phyloP scores from a whole-genome alignment of 257 asterid genomes.

The Solanum bukasovii region DNA sequence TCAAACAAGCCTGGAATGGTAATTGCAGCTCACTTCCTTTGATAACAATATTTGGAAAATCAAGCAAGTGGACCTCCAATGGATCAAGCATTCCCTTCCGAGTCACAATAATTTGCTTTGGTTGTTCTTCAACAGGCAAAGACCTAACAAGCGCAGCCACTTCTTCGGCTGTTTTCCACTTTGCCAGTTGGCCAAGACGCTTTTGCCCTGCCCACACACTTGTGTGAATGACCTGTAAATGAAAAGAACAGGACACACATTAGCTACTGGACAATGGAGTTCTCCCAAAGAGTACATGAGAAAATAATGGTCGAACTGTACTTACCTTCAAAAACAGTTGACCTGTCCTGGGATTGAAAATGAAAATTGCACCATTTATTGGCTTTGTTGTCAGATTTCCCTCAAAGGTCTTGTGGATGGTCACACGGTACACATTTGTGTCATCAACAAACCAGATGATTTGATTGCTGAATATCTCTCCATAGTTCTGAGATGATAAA shows the following conservation, averaged over 20 bases:
- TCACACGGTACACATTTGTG: constrained; percentile 95
- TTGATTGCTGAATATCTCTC: constrained; percentile 97
- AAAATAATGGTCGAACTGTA: neutral
- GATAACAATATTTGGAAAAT: constrained; percentile 95
- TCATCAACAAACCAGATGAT: constrained; percentile 99
- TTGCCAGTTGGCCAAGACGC: constrained; percentile 97
- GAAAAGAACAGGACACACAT: neutral
- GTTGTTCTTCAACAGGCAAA: constrained; percentile 96
- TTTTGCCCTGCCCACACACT: constrained; percentile 99
- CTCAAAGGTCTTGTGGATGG: constrained; percentile 95
- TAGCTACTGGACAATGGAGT: neutral
- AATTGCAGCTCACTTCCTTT: constrained; percentile 98
- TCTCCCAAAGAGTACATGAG: neutral
- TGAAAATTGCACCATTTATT: constrained; percentile 94
- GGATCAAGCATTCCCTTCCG: constrained; percentile 99
- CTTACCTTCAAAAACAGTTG: constrained; percentile 84
- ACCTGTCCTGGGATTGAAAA: constrained; percentile 95
- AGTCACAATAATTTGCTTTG: constrained; percentile 93
- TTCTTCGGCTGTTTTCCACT: constrained; percentile 99
- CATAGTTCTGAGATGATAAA: constrained; percentile 94
- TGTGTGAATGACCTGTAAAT: constrained; percentile 85
- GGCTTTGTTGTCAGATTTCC: constrained; percentile 98
- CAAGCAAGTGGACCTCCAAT: constrained; percentile 94
- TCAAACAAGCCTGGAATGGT: constrained; percentile 99
- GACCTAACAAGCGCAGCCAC: constrained; percentile 98